Evolutionary conservation across 1,284 basidiomycete species (phyloP), one percentile per base, ranked within the genome.

Genomic region (Ustilago nuda): DNA sequence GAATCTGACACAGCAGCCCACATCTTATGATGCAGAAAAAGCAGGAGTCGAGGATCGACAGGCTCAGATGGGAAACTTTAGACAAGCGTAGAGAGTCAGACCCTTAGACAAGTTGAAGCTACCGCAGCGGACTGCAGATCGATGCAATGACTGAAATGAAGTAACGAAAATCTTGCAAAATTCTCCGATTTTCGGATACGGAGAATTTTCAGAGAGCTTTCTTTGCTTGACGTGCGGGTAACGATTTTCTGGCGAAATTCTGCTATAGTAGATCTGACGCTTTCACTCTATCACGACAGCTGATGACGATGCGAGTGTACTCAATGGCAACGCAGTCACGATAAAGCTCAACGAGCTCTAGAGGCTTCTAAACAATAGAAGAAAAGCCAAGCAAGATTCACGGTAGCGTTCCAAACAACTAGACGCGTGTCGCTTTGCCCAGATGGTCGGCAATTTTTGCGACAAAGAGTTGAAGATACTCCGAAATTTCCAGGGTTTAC

Each of bases 181-280:
- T 30, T 50, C 48, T 50, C 48, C 66, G 66, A 69, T 52, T 30
- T 37, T 68, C 56, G 61, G 51, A 3, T 69, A 59, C 58, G 58
- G 65, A 66, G 58, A 53, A 52, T 56, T 66, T 56, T 51, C 48
- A 50, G n/a, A 45, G 43, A 43, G 39, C 39, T 17, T 41, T 41
- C 39, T 17, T 41, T 41, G 2, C 39, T 41, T 41, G 39, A 41
- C 13, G 39, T 41, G 39, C 39, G 17, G 39, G 7, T 13, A 17
- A 37, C 36, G 36, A 37, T 2, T 37, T 37, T 37, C 8, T 13
- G 36, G 36, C 13, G 36, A 41, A 41, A 17, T 41, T 41, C 17
- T 41, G 39, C 39, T 17, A 27, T 3, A 3, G 23, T 3, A n/a
- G 39, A 41, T 41, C 17, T 41, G 39, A 41, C 39, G 17, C 13